Conservation (phyloP, 2,329 filamentous ascomycete species). For the Fusarium secorum region DNA sequence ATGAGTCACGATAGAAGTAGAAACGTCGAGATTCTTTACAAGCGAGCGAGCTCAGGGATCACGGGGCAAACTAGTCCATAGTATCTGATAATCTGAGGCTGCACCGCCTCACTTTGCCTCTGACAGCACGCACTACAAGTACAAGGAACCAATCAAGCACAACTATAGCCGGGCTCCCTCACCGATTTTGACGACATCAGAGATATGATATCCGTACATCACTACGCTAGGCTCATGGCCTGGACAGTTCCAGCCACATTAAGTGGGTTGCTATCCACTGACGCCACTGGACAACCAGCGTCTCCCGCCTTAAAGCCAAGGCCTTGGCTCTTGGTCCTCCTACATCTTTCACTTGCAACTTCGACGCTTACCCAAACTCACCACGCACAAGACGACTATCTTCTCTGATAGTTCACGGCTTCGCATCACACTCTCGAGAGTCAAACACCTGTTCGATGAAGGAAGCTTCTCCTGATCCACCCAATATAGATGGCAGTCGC, state of each 20-base stretch:
- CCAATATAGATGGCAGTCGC: conserved; percentile 64
- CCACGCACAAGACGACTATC: conserved; percentile 29
- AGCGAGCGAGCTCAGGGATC: conserved; percentile 6
- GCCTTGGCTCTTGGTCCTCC: conserved; percentile 22
- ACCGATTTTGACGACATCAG: neutral
- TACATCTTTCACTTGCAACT: conserved; percentile 16
- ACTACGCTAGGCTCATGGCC: neutral
- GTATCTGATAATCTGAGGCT: neutral
- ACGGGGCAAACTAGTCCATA: neutral
- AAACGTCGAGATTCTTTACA: conserved; percentile 7
- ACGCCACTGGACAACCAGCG: conserved; percentile 27
- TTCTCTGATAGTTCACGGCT: conserved; percentile 7
- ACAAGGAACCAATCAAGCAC: conserved; percentile 19
- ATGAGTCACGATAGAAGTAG: conserved; percentile 12
- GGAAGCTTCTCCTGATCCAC: conserved; percentile 62
- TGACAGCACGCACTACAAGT: too few species aligned
- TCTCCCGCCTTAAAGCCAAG: conserved; percentile 38
- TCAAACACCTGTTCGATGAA: conserved; percentile 64
- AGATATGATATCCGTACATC: too few species aligned
- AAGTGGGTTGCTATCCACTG: conserved; percentile 11
- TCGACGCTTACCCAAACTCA: conserved; percentile 18
- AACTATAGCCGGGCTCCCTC: conserved; percentile 8
- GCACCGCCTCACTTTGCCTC: conserved; percentile 36
- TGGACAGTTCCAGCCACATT: neutral
- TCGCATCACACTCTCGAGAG: neutral